Evolutionary conservation across 768 basidiomycete genomes (phyloP), one percentile per base, ranked within the genome.

Genomic region (Boletus coccyginus): DNA sequence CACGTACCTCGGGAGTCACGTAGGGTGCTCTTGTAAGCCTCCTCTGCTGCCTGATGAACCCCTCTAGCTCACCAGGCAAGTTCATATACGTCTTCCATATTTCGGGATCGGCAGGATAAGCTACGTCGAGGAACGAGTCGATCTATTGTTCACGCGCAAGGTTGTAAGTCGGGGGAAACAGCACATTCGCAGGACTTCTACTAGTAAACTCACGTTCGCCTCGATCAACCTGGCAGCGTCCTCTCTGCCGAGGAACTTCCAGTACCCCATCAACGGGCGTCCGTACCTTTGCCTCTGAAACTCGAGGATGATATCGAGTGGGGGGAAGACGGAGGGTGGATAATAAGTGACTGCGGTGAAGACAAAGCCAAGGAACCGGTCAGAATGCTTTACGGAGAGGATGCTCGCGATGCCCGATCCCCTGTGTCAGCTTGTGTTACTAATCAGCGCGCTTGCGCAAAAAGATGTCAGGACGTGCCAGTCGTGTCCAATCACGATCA

Each of bases 181-280:
- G 7, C 4, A 16, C 11, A 29, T 31, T 10, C 12, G 1, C 14
- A 6, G 31, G 27, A 16, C 32, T 10, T n/a, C 3, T 13, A 9
- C 31, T 31, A 35, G 29, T 13, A 40, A 39, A 64, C 73, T 19
- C 50, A 78, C 76, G 43, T 74, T 67, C 2, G 62, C 62, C 53
- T 75, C 72, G 24, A 76, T 73, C 55, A 71, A 9, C 13, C 46
- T 49, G 3, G 70, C 67, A 7, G 75, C 72, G 7, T 62, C 68
- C 9, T 71, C 69, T 45, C 61, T 60, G 5, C 52, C 57, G 38
- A 80, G 62, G 52, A 73, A 77, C 47, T 60, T 61, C 77, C 77
- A 79, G 56, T 79, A 81, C 7, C 78, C 79, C 52, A 72, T 61
- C 13, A 75, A 49, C 16, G 78, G 77, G 31, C 69, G 70, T 16